Base-by-base conservation (phyloP, 2,329 filamentous ascomycete species). In the Trichoderma guizhouense region DNA sequence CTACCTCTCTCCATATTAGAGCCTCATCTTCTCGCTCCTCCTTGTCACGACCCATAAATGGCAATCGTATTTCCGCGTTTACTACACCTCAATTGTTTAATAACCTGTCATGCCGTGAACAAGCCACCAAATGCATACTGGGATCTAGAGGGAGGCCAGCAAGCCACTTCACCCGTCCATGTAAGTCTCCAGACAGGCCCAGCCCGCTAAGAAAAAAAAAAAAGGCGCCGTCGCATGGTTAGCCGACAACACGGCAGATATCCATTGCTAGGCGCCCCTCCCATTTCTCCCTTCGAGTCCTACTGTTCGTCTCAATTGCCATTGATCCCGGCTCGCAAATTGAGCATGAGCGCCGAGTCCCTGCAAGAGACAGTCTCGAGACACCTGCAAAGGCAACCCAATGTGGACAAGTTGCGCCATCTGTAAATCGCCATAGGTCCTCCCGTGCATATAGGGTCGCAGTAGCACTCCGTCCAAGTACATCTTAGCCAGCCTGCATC, bases 241-340 rank as follows among this genome's bases (percentile, higher is more conserved):
- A 69, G 36, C 66, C 66, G 66, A 69, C 57, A 18, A 51, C 57
- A 69, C 39, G 39, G 39, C 66, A 69, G 66, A 61, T 61, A 26
- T 39, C 51, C 55, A 43, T 69, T 47, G 28, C 36, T 34, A 60
- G 36, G n/a, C 39, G 39, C 61, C n/a, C 30, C n/a, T 21, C 18
- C 28, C 47, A 30, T 43, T 26, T 9, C n/a, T 47, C 34, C 36
- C 55, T 60, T 14, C n/a, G 26, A 36, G 66, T 53, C 66, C 39
- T 36, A 39, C 66, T 69, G 66, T 69, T 69, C 66, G 65, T 69
- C 64, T 53, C 65, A 39, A 66, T 53, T 55, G 18, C 3, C 30
- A 36, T 32, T 60, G 28, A 60, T 51, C 30, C 63, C 34, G 28
- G 47, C 28, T 36, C 34, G 26, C 53, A 21, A 60, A 32, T 32